Conservation (phyloP, 2,329 filamentous ascomycete species). For the Fusarium tanahbumbuense region DNA sequence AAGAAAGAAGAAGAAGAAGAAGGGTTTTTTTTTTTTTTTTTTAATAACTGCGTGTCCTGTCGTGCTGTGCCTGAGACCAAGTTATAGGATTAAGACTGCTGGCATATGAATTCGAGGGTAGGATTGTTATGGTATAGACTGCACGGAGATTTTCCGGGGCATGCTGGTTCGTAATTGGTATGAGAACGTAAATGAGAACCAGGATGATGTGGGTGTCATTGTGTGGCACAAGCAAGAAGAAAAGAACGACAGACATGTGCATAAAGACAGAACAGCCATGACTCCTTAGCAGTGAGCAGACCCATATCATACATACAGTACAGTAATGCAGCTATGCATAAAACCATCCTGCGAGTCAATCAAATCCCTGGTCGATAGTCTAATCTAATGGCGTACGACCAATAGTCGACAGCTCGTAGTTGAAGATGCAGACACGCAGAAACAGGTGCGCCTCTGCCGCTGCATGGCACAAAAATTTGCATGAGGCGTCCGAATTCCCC, state of each 20-base stretch:
- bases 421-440: constrained; percentile 20
- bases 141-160: constrained; percentile 34
- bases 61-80: not conserved
- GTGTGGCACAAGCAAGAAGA: constrained; percentile 15
- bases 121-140: not conserved
- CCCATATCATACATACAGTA: not conserved
- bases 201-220: constrained; percentile 19
- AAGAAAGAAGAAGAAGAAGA: not conserved
- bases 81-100: not conserved
- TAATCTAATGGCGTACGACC: not conserved
- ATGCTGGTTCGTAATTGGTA: not conserved
- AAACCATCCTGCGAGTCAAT: constrained; percentile 4
- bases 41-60: not conserved
- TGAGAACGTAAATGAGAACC: not conserved
- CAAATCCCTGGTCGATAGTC: not conserved
- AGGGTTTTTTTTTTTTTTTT: too few species aligned
- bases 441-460: constrained; percentile 23
- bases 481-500: constrained; percentile 1
- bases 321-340: constrained; percentile 14
- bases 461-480: constrained; percentile 21
- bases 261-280: constrained; percentile 31
- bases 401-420: not conserved
- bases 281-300: constrained; percentile 4
- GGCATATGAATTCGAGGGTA: constrained; percentile 2
- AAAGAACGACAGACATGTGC: constrained; percentile 3